Conservation (phyloP, 257 asterid genomes). For the Salvia hispanica region DNA sequence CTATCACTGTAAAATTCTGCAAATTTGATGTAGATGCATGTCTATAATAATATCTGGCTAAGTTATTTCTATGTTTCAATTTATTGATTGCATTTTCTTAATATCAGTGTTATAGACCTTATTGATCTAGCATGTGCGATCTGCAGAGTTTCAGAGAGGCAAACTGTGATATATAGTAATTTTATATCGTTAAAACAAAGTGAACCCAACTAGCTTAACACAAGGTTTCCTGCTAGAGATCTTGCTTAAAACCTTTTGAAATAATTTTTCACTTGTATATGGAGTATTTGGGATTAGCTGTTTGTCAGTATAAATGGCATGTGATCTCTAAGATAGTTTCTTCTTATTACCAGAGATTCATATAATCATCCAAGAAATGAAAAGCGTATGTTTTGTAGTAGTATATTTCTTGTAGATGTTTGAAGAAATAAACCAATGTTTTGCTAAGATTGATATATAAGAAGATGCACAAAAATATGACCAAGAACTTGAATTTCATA, state of each 20-base stretch:
- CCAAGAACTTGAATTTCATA: constrained; percentile 17
- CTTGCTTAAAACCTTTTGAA: too few relatives aligned
- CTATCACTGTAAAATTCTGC: neutral
- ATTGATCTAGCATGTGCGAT: too few relatives aligned
- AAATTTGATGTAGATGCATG: constrained; percentile 1
- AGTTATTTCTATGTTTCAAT: neutral
- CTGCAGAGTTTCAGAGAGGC: too few relatives aligned
- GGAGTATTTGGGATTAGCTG: neutral
- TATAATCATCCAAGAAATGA: neutral
- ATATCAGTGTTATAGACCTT: too few relatives aligned
- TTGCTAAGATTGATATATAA: neutral
- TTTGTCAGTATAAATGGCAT: neutral
- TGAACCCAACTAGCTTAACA: too few relatives aligned
- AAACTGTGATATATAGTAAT: too few relatives aligned
- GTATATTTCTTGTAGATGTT: neutral
- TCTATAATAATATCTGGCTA: neutral
- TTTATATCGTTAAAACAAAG: too few relatives aligned
- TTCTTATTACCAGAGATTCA: constrained; percentile 21
- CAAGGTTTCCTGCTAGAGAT: too few relatives aligned
- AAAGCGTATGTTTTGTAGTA: neutral
- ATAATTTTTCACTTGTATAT: too few relatives aligned
- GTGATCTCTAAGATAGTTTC: constrained; percentile 9
- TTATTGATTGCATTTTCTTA: neutral
- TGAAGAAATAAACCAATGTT: neutral
- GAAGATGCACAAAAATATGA: neutral